These are phyloP conservation scores for Crassisporium funariophilum DNA, from an alignment of 768 basidiomycete genomes.

Conservation along the genomic window DNA sequence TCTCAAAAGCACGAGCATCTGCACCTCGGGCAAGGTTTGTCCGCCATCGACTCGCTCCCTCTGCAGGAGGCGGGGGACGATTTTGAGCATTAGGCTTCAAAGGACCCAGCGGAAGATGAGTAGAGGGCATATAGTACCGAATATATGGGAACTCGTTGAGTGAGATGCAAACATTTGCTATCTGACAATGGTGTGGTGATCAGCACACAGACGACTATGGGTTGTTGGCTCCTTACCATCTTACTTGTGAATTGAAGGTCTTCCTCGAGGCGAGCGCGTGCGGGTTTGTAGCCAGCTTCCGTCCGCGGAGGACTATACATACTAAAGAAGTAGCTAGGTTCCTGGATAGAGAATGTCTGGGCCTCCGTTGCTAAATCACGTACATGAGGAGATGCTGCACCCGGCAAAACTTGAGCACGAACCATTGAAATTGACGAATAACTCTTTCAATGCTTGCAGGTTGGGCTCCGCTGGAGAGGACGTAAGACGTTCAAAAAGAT, in stretches of 20 bases:
- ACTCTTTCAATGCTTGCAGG: conserved; percentile 77
- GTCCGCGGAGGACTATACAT: conserved; percentile 84
- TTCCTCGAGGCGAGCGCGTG: conserved; percentile 81
- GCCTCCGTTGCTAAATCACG: conserved; percentile 71
- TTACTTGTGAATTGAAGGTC: conserved; percentile 79
- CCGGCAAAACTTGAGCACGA: conserved; percentile 26
- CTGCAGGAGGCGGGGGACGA: conserved; percentile 66
- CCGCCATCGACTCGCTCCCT: conserved; percentile 71
- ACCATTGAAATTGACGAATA: conserved; percentile 96
- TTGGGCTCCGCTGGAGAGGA: conserved; percentile 76
- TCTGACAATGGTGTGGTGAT: conserved; percentile 44
- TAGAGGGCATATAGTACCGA: conserved; percentile 86
- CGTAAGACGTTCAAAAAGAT: conserved; percentile 73
- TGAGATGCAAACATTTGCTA: conserved; percentile 87
- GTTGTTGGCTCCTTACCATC: conserved; percentile 51
- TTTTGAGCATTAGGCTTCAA: conserved; percentile 69
- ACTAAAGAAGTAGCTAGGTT: conserved; percentile 83
- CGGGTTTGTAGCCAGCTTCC: conserved; percentile 63
- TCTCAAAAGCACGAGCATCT: conserved; percentile 67
- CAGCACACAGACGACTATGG: too few species aligned
- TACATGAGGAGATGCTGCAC: conserved; percentile 7
- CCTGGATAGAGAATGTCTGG: conserved; percentile 78
- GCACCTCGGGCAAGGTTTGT: conserved; percentile 78
- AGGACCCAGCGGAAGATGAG: conserved; percentile 83
- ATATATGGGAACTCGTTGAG: conserved; percentile 92